Percentiles rank a stretch among this genome's conserved stretches.
Conservation (phyloP, 139 green algal species). For the Chlorella sorokiniana region DNA sequence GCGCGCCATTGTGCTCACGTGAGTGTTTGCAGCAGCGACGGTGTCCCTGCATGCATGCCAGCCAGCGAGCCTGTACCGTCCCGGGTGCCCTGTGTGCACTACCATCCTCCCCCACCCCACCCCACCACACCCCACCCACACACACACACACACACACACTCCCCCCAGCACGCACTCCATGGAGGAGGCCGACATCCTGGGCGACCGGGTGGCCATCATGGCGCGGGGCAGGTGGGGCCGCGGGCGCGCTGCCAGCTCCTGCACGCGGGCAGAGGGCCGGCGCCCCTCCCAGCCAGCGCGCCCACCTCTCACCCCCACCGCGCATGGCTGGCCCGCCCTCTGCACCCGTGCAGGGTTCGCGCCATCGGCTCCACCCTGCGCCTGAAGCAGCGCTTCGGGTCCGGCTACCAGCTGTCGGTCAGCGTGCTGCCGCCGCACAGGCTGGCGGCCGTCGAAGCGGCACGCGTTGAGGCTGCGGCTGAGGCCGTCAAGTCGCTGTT, state of each 20-base stretch:
- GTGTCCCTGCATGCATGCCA: too few species aligned
- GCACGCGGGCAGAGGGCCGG: too few species aligned
- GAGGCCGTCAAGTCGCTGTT: slow-evolving; percentile 55
- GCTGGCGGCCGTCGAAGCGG: neutral
- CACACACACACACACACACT: too few species aligned
- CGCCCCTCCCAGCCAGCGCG: too few species aligned
- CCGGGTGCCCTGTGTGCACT: too few species aligned
- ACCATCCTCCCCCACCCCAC: too few species aligned
- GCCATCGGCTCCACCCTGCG: slow-evolving; percentile 82
- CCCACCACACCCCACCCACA: too few species aligned
- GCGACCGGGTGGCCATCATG: slow-evolving; percentile 94
- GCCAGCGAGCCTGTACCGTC: too few species aligned
- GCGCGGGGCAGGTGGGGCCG: slow-evolving; percentile 69
- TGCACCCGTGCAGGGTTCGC: slow-evolving; percentile 50
- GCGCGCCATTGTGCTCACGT: slow-evolving; percentile 91
- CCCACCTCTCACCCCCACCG: neutral
- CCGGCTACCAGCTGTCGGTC: slow-evolving; percentile 68
- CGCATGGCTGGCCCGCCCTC: neutral
- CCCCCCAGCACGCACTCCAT: slow-evolving; percentile 96
- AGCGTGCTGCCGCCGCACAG: slow-evolving; percentile 8
- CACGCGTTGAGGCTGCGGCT: slow-evolving; percentile 23
- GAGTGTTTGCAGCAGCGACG: too few species aligned
- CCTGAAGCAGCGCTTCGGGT: slow-evolving; percentile 92
- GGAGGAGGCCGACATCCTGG: slow-evolving; percentile 97
- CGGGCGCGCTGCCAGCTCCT: too few species aligned